Conservation (phyloP, 495 filamentous ascomycete genomes). For the Penicillium verhagenii region DNA sequence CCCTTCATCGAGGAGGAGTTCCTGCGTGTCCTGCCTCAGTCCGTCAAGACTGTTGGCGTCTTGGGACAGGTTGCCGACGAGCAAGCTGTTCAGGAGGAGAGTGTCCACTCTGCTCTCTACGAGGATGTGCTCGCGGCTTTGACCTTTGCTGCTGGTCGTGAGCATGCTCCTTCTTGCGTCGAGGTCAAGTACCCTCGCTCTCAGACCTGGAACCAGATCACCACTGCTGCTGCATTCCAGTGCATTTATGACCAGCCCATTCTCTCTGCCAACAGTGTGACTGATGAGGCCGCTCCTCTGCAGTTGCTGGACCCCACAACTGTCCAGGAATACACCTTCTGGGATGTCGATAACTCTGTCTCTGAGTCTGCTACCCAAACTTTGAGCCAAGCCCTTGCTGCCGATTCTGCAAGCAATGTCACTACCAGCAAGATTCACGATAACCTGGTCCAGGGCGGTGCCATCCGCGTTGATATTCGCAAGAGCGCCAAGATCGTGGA, state of each 20-base stretch:
- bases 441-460: constrained; percentile 84
- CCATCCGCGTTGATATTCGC: constrained; percentile 80
- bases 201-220: constrained; percentile 77
- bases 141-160: constrained; percentile 68
- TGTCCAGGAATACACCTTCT: constrained; percentile 86
- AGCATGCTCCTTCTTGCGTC: constrained; percentile 56
- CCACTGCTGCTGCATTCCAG: constrained; percentile 68
- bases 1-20: constrained; percentile 95
- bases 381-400: constrained; percentile 70
- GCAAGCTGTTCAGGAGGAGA: constrained; percentile 60
- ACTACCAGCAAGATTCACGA: constrained; percentile 73
- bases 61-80: constrained; percentile 61
- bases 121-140: constrained; percentile 84
- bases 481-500: constrained; percentile 79
- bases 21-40: constrained; percentile 72
- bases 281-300: constrained; percentile 32
- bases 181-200: constrained; percentile 90
- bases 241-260: constrained; percentile 55
- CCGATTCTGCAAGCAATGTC: constrained; percentile 74
- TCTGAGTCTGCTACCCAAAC: constrained; percentile 61
- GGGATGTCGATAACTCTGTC: constrained; percentile 79
- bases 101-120: constrained; percentile 78
- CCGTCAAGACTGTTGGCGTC: constrained; percentile 67
- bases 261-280: constrained; percentile 39
- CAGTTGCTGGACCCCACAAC: constrained; percentile 46